Conservation (phyloP, 108 stramenopile genomes). For the Cyclotella choctawhatcheeana region DNA sequence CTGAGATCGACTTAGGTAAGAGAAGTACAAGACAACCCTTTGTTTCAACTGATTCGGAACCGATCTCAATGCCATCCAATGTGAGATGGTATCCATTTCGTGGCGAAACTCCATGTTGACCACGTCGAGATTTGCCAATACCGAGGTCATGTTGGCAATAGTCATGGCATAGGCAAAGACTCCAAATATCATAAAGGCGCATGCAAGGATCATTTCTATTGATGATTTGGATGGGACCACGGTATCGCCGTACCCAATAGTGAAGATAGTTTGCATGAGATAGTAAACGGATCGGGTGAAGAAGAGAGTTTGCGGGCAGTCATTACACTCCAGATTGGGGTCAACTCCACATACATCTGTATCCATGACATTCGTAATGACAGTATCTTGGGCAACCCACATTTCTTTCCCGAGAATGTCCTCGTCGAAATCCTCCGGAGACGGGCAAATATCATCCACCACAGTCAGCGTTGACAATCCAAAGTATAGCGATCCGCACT, state of each 20-base stretch:
- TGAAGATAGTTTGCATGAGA: constrained; percentile 65
- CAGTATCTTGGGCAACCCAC: constrained; percentile 39
- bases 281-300: constrained; percentile 51
- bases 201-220: constrained; percentile 49
- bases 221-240: constrained; percentile 53
- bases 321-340: constrained; percentile 29
- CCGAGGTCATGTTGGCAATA: constrained; percentile 69
- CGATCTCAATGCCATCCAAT: constrained; percentile 46
- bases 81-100: constrained; percentile 54
- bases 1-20: constrained; percentile 54
- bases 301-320: constrained; percentile 48
- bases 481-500: constrained; percentile 56
- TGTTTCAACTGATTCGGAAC: constrained; percentile 41
- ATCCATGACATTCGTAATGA: constrained; percentile 52
- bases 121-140: constrained; percentile 62
- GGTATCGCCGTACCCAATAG: constrained; percentile 63
- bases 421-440: constrained; percentile 29
- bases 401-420: constrained; percentile 32
- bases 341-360: constrained; percentile 28
- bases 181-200: constrained; percentile 53
- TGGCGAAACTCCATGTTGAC: constrained; percentile 55
- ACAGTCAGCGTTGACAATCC: constrained; percentile 35
- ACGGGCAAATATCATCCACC: constrained; percentile 50
- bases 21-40: constrained; percentile 44
- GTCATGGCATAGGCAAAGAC: constrained; percentile 55